Conservation (phyloP, 2,329 filamentous ascomycete species). For the Phialemonium atrogriseum region DNA sequence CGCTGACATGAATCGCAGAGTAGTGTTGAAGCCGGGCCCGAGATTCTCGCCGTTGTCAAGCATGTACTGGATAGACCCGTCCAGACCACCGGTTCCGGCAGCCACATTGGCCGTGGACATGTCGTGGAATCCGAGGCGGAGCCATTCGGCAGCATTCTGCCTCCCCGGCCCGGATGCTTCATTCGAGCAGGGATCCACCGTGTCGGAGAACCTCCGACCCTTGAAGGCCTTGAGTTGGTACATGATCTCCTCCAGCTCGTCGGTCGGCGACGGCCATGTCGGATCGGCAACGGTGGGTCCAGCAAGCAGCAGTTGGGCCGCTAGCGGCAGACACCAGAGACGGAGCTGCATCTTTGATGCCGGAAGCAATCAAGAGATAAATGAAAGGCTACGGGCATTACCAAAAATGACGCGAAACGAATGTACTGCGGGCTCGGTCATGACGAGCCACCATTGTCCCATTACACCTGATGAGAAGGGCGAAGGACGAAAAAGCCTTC, state of each 20-base stretch:
- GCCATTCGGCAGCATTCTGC: slow-evolving; percentile 49
- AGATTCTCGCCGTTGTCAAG: slow-evolving; percentile 42
- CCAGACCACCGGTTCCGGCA: slow-evolving; percentile 40
- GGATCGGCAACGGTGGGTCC: too few species aligned
- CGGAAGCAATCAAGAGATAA: too few species aligned
- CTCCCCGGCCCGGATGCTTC: slow-evolving; percentile 23
- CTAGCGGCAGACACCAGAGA: too few species aligned
- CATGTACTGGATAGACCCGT: slow-evolving; percentile 50
- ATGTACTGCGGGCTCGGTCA: too few species aligned
- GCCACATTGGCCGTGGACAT: slow-evolving; percentile 43
- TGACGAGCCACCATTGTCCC: too few species aligned
- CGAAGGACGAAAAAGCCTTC: too few species aligned
- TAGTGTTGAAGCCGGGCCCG: slow-evolving; percentile 42
- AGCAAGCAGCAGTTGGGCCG: too few species aligned
- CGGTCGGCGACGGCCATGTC: slow-evolving; percentile 48
- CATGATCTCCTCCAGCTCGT: slow-evolving; percentile 55
- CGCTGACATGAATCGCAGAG: slow-evolving; percentile 40
- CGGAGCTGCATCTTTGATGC: too few species aligned
- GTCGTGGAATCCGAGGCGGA: slow-evolving; percentile 51
- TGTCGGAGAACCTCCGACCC: slow-evolving; percentile 41
- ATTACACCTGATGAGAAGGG: too few species aligned
- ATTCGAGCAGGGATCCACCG: slow-evolving; percentile 1
- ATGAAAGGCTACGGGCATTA: too few species aligned
- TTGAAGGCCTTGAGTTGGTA: slow-evolving; percentile 45
- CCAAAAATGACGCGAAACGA: too few species aligned